Conservation (phyloP, 164 flowering plant species). For the Magnolia officinalis region DNA sequence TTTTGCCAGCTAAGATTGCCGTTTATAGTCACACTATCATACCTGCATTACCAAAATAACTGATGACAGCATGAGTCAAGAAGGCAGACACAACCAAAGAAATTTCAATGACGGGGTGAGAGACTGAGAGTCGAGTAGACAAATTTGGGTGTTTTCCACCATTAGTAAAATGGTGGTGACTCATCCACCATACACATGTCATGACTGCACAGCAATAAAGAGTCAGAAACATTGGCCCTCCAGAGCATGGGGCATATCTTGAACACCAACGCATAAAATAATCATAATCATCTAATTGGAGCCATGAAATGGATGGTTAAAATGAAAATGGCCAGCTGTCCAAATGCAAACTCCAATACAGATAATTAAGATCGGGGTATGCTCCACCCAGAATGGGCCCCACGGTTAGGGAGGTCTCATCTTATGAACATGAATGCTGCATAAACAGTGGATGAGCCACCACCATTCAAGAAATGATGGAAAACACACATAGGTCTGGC, state of each 20-base stretch:
- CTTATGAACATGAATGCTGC: no score
- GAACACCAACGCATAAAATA: not conserved
- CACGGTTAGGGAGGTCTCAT: no score
- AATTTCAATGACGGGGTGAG: not conserved
- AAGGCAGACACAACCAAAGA: not conserved
- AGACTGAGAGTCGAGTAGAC: not conserved
- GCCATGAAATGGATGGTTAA: not conserved
- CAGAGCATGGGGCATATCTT: not conserved
- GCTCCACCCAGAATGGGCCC: no score
- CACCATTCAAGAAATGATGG: no score
- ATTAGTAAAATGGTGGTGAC: not conserved
- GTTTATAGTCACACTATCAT: slow-evolving; percentile 71
- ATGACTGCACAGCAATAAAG: not conserved
- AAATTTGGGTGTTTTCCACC: not conserved
- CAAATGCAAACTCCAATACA: no score
- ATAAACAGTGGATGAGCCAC: no score
- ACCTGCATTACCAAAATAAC: slow-evolving; percentile 49
- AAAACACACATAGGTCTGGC: no score
- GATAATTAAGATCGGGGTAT: no score
- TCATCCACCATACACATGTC: not conserved
- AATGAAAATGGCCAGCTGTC: not conserved
- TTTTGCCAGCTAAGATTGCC: slow-evolving; percentile 74
- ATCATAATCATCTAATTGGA: not conserved
- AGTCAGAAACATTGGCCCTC: not conserved
- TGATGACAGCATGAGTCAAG: not conserved